Evolutionary conservation across 2,329 filamentous ascomycete genomes (phyloP).

Genomic region (Cadophora sp.): DNA sequence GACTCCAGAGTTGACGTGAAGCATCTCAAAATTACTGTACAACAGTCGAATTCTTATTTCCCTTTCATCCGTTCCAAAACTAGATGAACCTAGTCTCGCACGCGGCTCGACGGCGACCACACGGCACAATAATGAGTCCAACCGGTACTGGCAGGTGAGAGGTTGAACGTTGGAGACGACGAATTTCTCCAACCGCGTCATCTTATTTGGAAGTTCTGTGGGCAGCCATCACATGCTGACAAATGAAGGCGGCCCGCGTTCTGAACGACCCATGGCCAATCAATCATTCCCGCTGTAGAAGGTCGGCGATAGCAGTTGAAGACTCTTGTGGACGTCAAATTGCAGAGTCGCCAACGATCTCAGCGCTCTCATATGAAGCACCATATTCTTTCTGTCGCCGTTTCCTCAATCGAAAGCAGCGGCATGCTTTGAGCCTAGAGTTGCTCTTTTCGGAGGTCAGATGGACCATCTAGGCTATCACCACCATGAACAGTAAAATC

Average conservation of each 20-base stretch:
- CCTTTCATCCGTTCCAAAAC: slow-evolving; percentile 9
- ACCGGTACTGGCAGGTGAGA: slow-evolving; percentile 1
- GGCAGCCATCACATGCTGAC: neutral
- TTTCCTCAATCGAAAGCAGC: neutral
- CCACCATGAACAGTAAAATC: neutral
- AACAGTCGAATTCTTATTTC: neutral
- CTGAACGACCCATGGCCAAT: neutral
- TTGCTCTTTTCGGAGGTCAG: neutral
- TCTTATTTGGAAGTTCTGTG: slow-evolving; percentile 3
- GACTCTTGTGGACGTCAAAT: neutral
- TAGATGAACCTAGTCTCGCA: neutral
- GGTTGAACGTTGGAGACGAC: neutral
- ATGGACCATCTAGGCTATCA: neutral
- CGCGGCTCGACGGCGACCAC: neutral
- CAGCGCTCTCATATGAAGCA: neutral
- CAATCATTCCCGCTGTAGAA: neutral
- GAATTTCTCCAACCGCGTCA: slow-evolving; percentile 5
- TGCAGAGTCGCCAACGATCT: neutral
- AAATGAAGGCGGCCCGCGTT: slow-evolving; percentile 1
- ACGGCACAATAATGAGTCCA: slow-evolving; percentile 1
- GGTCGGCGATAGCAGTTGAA: neutral
- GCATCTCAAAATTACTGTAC: neutral
- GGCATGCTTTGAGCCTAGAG: slow-evolving; percentile 1
- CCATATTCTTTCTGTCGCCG: neutral
- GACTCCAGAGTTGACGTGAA: neutral